Conservation (phyloP, 2,329 filamentous ascomycete species). For the Fusarium buharicum region DNA sequence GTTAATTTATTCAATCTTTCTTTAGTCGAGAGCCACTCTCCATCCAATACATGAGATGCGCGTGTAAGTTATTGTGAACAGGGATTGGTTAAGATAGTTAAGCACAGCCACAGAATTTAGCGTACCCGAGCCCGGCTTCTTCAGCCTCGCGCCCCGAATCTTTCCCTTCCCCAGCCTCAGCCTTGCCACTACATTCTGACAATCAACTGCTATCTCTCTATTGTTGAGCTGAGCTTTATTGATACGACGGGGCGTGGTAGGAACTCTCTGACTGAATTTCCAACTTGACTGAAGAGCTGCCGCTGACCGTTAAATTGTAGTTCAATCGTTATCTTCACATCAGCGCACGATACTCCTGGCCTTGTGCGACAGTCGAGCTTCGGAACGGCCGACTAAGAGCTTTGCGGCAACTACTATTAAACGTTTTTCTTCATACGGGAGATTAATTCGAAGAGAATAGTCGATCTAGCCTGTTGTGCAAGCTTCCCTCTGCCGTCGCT, state of each 20-base stretch:
- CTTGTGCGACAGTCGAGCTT: conserved; percentile 8
- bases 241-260: conserved; percentile 7
- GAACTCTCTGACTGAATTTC: not conserved
- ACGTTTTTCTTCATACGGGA: not conserved
- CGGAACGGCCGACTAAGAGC: conserved; percentile 8
- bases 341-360: not conserved
- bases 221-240: conserved; percentile 8
- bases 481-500: not conserved
- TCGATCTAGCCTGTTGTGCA: not conserved
- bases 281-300: not conserved
- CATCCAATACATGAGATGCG: too few relatives aligned
- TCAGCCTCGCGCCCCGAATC: conserved; percentile 40
- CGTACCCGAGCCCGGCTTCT: not conserved
- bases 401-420: not conserved
- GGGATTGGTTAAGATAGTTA: conserved; percentile 10
- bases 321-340: conserved; percentile 1
- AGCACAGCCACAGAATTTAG: conserved; percentile 17
- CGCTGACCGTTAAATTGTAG: not conserved
- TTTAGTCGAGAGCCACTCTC: not conserved
- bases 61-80: conserved; percentile 10
- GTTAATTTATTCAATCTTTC: not conserved
- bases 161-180: conserved; percentile 40
- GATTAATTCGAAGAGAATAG: not conserved
- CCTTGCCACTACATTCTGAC: conserved; percentile 39
- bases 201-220: conserved; percentile 11